A percentile compares a stretch with the other conserved stretches of the same genome.
Conservation (phyloP, 1,139 yeast species). For the Torulaspora globosa region DNA sequence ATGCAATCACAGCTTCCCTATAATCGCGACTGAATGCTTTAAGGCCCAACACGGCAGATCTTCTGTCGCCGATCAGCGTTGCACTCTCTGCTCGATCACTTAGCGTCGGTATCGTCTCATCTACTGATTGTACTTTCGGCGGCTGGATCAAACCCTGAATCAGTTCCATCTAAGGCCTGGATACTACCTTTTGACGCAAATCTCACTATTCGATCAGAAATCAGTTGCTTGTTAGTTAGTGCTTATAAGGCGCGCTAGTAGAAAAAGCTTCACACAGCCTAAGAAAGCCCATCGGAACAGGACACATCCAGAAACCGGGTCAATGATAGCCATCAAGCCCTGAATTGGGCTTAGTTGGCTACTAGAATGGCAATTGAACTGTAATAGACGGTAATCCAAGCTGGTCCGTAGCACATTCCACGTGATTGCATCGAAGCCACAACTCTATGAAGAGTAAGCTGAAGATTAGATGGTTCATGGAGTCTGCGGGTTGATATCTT, state of each 20-base stretch:
- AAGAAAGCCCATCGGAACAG: neutral
- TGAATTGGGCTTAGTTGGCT: neutral
- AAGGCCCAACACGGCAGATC: constrained; percentile 87
- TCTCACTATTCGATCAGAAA: neutral
- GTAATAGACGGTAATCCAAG: neutral
- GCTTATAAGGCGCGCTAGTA: neutral
- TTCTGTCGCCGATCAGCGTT: constrained; percentile 73
- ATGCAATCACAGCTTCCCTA: constrained; percentile 85
- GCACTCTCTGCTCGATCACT: constrained; percentile 87
- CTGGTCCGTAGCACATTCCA: neutral
- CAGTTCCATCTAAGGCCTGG: constrained; percentile 39
- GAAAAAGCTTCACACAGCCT: neutral
- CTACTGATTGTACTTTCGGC: constrained; percentile 61
- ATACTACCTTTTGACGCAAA: neutral
- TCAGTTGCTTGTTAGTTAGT: neutral
- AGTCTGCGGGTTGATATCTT: neutral
- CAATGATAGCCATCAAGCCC: neutral
- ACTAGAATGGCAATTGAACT: neutral
- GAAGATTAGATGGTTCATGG: neutral
- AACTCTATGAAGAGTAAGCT: neutral
- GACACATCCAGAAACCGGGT: neutral
- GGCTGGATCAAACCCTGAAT: constrained; percentile 49
- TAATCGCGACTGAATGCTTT: constrained; percentile 88
- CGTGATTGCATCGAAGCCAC: neutral
- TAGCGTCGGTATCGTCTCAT: constrained; percentile 82